These are phyloP conservation scores for Epicoccum sorghinum DNA, from an alignment of 2,329 filamentous ascomycete species.

Conservation along the genomic window DNA sequence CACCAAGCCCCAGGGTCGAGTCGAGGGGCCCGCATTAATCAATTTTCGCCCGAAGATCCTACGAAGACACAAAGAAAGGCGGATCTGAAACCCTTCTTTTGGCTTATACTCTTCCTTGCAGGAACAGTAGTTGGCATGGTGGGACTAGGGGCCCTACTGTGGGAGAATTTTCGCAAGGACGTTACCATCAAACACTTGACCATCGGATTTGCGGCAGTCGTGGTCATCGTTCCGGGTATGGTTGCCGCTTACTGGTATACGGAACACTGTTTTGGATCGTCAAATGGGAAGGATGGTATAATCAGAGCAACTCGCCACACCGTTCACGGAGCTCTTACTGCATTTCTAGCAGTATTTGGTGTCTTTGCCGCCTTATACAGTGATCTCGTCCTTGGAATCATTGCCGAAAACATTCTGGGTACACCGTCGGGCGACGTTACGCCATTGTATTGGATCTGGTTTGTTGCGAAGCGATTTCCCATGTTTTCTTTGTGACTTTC, in stretches of 20 bases:
- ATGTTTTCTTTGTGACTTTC: not conserved
- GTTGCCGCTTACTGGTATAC: too few relatives aligned
- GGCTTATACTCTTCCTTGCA: slow-evolving; percentile 20
- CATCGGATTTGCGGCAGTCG: too few relatives aligned
- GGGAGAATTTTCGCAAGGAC: not conserved
- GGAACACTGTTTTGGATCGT: too few relatives aligned
- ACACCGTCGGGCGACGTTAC: slow-evolving; percentile 17
- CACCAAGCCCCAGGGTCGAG: too few relatives aligned
- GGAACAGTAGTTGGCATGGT: slow-evolving; percentile 22
- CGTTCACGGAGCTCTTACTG: slow-evolving; percentile 9
- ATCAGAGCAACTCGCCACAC: not conserved
- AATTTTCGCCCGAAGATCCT: too few relatives aligned
- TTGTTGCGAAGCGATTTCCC: slow-evolving; percentile 14
- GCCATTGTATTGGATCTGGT: slow-evolving; percentile 24
- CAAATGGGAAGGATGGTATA: too few relatives aligned
- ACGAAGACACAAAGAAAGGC: too few relatives aligned
- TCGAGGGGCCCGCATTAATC: too few relatives aligned
- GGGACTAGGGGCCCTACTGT: slow-evolving; percentile 17
- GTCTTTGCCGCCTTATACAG: slow-evolving; percentile 20
- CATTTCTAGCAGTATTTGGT: slow-evolving; percentile 16
- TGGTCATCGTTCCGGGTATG: too few relatives aligned
- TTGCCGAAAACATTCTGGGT: slow-evolving; percentile 19
- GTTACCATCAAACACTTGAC: too few relatives aligned
- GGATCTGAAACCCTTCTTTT: slow-evolving; percentile 10
- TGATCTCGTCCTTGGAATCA: slow-evolving; percentile 19